These are phyloP conservation scores for Geotrichum macrosporum DNA, from an alignment of 1,139 yeast species.

Conservation along the genomic window DNA sequence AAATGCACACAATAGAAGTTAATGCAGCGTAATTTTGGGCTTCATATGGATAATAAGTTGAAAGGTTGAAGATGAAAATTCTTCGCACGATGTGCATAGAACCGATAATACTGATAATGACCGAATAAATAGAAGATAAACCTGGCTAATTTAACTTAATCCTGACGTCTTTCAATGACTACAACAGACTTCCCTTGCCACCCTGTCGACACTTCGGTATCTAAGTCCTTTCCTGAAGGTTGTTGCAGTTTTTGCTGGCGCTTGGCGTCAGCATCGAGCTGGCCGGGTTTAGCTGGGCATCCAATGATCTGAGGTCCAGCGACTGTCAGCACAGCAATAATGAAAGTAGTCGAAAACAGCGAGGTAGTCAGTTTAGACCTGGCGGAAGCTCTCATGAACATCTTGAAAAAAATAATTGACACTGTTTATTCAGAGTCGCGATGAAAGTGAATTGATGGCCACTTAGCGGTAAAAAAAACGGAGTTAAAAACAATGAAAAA, in stretches of 20 bases:
- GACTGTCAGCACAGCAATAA: slow-evolving; percentile 65
- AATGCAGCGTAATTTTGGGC: no score
- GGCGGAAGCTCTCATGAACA: slow-evolving; percentile 52
- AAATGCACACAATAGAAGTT: no score
- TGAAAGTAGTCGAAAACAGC: slow-evolving; percentile 68
- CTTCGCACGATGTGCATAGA: not conserved
- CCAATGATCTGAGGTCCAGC: slow-evolving; percentile 66
- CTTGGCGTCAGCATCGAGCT: slow-evolving; percentile 30
- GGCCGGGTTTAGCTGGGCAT: slow-evolving; percentile 59
- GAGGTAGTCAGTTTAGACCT: slow-evolving; percentile 59
- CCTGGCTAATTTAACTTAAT: not conserved
- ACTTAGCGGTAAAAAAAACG: no score
- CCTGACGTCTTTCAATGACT: slow-evolving; percentile 1
- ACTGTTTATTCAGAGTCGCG: no score
- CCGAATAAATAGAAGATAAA: not conserved
- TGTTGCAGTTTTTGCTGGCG: slow-evolving; percentile 5
- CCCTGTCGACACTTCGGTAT: not conserved
- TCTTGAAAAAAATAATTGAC: slow-evolving; percentile 25
- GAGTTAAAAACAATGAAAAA: no score
- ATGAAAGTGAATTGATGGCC: no score
- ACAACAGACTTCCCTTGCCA: slow-evolving; percentile 9
- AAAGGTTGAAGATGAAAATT: no score
- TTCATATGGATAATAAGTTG: no score
- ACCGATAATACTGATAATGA: not conserved
- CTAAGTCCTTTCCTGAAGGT: slow-evolving; percentile 7